Percentiles rank a stretch among this genome's conserved stretches.
Conservation (phyloP, 345 rosid genomes). For the Populus deltoides region DNA sequence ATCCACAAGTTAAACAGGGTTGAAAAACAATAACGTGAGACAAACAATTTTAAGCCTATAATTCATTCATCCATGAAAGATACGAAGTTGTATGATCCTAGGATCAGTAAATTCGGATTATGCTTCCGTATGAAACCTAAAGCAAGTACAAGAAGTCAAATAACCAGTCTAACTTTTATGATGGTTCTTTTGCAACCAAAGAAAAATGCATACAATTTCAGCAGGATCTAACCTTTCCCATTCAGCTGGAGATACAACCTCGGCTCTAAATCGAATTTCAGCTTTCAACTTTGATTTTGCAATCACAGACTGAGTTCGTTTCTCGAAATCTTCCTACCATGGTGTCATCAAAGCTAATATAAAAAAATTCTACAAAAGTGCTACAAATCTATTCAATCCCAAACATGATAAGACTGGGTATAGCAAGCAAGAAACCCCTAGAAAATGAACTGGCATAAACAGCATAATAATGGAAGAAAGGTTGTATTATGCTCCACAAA, state of each 20-base stretch:
- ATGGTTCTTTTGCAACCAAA: neutral
- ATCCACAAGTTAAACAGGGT: constrained; percentile 3
- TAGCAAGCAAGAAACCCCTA: neutral
- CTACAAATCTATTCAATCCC: neutral
- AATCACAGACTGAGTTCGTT: constrained; percentile 71
- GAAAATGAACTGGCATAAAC: neutral
- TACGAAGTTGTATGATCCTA: neutral
- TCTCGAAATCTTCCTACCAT: constrained; percentile 82
- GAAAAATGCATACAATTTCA: constrained; percentile 1
- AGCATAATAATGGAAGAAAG: neutral
- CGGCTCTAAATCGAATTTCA: constrained; percentile 78
- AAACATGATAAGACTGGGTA: neutral
- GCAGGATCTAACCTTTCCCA: constrained; percentile 78
- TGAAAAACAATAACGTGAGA: neutral
- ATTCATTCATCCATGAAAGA: neutral
- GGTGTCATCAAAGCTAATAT: constrained; percentile 19
- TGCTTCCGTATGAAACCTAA: neutral
- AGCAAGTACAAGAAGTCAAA: neutral
- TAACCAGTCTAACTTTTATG: neutral
- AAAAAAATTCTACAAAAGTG: constrained; percentile 1
- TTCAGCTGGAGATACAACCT: constrained; percentile 66
- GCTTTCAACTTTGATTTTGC: constrained; percentile 83
- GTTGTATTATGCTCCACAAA: neutral
- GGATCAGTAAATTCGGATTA: neutral
- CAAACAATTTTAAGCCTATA: neutral